Base-by-base conservation (phyloP, 768 basidiomycete species). In the Rhizopogon vesiculosus region DNA sequence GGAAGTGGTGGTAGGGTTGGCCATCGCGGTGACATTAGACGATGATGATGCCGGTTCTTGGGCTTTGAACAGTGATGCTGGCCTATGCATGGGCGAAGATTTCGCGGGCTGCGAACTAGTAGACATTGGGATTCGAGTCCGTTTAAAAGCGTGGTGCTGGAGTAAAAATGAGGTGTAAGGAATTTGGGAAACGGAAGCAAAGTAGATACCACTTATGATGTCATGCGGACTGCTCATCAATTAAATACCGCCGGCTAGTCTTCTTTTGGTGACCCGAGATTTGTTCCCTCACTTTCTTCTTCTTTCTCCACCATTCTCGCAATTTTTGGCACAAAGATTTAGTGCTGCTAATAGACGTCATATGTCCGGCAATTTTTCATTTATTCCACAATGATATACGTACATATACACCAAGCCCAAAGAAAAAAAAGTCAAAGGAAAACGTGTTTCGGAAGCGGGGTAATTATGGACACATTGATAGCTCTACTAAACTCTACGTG, bases 111-210 rank as follows among this genome's bases (percentile, higher is more conserved):
- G 48, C 15, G 48, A 49, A 49, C 5, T 38, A 22, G 22, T 5
- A 9, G 68, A 66, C 69, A 69, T 69, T 63, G 64, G 51, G 6
- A 28, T 42, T 29, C 42, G 51, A 49, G 41, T 42, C 55, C 55
- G 55, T 48, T 38, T 42, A 45, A 42, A 29, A 51, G 46, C 7
- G 4, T 45, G 44, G 28, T 38, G 25, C 9, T 45, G 10, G 31
- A 18, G 45, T 19, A 33, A 7, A n/a, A 48, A 38, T 12, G 13
- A 33, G n/a, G 18, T 8, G 31, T 31, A 33, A 9, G 3, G 29
- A 45, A 45, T 31, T 45, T 5, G 29, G 10, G 15, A 28, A 44
- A 45, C 25, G 15, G 44, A 15, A 35, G 35, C 13, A 38, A 45
- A 33, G 31, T 35, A 33, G 33, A 48, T 45, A 53, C 18, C 44